Evolutionary conservation across 352 stramenopile genomes (phyloP).

Genomic region (Phytophthora fragariaefolia): DNA sequence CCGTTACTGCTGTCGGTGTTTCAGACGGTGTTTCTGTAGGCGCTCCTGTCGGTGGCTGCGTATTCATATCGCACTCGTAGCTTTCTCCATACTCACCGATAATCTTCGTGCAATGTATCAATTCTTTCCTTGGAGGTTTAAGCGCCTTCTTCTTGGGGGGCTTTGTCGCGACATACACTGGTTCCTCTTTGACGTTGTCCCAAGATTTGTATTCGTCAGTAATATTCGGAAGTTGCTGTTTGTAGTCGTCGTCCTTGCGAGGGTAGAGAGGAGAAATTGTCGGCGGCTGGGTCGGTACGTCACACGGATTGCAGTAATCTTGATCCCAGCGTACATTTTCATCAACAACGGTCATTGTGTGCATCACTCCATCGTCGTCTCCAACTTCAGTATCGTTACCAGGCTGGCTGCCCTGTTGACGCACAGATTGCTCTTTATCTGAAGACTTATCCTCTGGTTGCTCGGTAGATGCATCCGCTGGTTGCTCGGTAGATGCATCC

Average conservation of each 20-base stretch:
- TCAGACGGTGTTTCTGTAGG: neutral
- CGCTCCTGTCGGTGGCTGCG: neutral
- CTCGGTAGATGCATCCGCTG: neutral
- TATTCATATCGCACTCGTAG: constrained; percentile 15
- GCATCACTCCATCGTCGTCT: neutral
- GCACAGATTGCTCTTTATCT: too few relatives aligned
- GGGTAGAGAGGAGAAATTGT: constrained; percentile 17
- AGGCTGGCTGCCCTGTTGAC: too few relatives aligned
- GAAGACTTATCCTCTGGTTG: neutral
- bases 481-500: neutral
- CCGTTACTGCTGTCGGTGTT: neutral
- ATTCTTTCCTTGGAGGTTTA: neutral
- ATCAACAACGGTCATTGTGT: neutral
- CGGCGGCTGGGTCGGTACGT: constrained; percentile 21
- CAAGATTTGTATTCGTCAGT: constrained; percentile 15
- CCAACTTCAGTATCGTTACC: neutral
- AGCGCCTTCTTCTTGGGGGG: neutral
- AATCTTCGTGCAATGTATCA: constrained; percentile 17
- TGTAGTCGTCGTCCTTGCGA: constrained; percentile 12
- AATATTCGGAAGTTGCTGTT: constrained; percentile 14
- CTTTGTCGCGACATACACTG: neutral
- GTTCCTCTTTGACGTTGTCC: constrained; percentile 6
- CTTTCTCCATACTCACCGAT: constrained; percentile 7
- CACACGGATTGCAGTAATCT: constrained; percentile 29
- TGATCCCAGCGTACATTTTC: constrained; percentile 24